These are phyloP conservation scores for Botryotinia convoluta DNA, from an alignment of 2,329 filamentous ascomycete species.

Conservation along the genomic window DNA sequence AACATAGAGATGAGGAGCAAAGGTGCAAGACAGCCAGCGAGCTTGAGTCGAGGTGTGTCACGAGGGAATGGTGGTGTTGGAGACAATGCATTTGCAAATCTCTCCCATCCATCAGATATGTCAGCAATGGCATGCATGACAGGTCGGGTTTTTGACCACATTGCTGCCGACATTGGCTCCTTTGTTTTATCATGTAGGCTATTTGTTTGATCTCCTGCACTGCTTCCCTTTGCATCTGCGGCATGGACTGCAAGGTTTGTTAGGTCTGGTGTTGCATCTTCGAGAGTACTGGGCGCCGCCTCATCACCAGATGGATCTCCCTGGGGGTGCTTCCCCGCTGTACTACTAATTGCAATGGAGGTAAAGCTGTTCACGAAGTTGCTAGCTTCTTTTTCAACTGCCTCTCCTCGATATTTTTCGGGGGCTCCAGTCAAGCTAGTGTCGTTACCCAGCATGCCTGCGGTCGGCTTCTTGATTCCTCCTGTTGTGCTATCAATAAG, in stretches of 20 bases:
- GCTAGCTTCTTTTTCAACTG: constrained; percentile 77
- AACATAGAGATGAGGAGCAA: constrained; percentile 53
- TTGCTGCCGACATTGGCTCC: constrained; percentile 70
- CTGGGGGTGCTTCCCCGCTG: constrained; percentile 73
- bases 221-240: constrained; percentile 50
- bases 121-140: constrained; percentile 65
- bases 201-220: constrained; percentile 49
- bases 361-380: constrained; percentile 76
- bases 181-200: constrained; percentile 71
- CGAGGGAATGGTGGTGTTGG: constrained; percentile 61
- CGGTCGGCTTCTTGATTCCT: constrained; percentile 72
- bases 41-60: constrained; percentile 50
- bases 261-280: constrained; percentile 58
- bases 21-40: constrained; percentile 53
- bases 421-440: constrained; percentile 79
- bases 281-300: constrained; percentile 38
- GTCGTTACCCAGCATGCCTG: constrained; percentile 71
- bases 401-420: constrained; percentile 79
- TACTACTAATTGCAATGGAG: constrained; percentile 69
- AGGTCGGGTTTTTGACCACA: constrained; percentile 74
- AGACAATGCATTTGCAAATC: constrained; percentile 62
- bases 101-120: constrained; percentile 60
- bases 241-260: constrained; percentile 53
- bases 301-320: constrained; percentile 47
- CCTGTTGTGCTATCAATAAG: constrained; percentile 69